phyloP scores from a whole-genome alignment of 164 flowering plant genomes.

The Malania oleifera region DNA sequence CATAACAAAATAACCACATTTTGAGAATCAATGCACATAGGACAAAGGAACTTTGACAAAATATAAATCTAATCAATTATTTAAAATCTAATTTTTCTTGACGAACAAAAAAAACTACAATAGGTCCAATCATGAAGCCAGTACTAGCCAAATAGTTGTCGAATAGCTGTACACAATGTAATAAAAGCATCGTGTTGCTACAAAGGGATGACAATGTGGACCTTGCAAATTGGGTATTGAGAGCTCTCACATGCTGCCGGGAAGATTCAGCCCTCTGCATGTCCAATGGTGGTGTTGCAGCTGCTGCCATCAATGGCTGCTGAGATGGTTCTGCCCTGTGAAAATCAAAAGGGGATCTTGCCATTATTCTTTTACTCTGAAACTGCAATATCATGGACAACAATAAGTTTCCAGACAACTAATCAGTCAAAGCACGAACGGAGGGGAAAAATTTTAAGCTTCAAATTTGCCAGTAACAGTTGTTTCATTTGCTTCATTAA shows the following conservation, averaged over 20 bases:
- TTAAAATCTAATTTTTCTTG: no score
- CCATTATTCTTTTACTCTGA: constrained; percentile 48
- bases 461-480: background rate
- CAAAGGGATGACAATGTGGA: constrained; percentile 18
- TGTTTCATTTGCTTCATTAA: background rate
- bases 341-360: constrained; percentile 44
- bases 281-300: constrained; percentile 37
- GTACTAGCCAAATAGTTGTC: no score
- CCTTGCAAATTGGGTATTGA: constrained; percentile 93
- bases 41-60: no score
- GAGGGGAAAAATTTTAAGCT: background rate
- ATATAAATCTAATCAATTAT: no score
- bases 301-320: constrained; percentile 15
- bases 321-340: constrained; percentile 44
- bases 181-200: no score
- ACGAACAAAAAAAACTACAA: background rate
- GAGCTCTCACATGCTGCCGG: constrained; percentile 89
- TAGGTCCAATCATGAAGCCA: background rate
- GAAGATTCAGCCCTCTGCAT: constrained; percentile 56
- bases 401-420: constrained; percentile 8
- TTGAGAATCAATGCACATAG: no score
- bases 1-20: no score
- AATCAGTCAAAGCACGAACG: background rate
- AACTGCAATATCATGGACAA: constrained; percentile 38
- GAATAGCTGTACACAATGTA: background rate